phyloP scores from a whole-genome alignment of 345 rosid genomes.

The Garcia nutans region DNA sequence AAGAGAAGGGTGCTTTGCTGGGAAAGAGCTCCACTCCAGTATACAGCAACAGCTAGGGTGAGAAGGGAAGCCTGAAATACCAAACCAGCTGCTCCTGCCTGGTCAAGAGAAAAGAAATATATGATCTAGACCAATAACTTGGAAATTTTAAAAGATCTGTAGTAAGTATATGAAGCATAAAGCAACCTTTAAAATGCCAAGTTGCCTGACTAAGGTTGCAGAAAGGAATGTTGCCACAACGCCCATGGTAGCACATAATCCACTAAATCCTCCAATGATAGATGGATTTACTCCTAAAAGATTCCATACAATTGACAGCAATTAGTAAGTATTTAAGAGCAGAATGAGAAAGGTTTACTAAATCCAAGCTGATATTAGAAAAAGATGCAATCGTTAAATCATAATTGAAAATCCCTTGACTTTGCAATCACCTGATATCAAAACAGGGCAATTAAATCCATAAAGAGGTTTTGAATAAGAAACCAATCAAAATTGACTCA shows the following conservation, averaged over 20 bases:
- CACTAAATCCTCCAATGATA: conserved; percentile 84
- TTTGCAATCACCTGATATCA: not conserved
- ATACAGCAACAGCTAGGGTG: conserved; percentile 65
- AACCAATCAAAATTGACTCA: not conserved
- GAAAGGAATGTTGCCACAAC: conserved; percentile 90
- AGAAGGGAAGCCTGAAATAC: conserved; percentile 85
- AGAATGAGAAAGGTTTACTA: not conserved
- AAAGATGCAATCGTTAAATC: not conserved
- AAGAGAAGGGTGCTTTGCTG: conserved; percentile 62
- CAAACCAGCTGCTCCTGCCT: conserved; percentile 95
- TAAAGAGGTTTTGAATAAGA: not conserved
- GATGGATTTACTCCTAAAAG: conserved; percentile 77
- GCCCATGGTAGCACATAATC: conserved; percentile 91
- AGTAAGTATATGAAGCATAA: conserved; percentile 11
- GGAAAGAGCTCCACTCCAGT: conserved; percentile 70
- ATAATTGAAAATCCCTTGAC: not conserved
- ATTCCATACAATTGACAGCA: not conserved
- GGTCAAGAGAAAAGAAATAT: conserved; percentile 22
- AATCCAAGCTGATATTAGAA: not conserved
- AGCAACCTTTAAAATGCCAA: conserved; percentile 74
- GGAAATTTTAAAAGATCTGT: not conserved
- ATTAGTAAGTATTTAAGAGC: conserved; percentile 10
- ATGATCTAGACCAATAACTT: not conserved
- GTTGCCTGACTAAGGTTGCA: conserved; percentile 62
- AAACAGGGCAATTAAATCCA: not conserved